Base-by-base conservation (phyloP, 805 yeast species). In the Ogataea salicorniae region DNA sequence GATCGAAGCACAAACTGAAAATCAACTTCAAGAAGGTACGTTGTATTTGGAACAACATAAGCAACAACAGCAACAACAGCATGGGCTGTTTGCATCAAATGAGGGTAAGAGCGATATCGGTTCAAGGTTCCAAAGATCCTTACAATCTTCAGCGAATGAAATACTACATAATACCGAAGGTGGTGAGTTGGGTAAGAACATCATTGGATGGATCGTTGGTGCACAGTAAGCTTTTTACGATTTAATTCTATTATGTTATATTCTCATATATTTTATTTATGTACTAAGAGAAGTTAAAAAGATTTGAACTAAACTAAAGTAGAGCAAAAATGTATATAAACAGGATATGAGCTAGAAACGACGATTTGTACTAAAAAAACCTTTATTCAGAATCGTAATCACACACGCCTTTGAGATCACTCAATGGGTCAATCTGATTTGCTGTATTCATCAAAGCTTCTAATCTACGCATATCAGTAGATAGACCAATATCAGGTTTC, bases 161-260 rank as follows among this genome's bases (percentile, higher is more conserved):
- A 41, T 61, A 6, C 22, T 59, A 16, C 46, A 48, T 16, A 52
- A 45, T 31, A 47, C 51, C 23, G 61, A 56, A 17, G 48, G 56
- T 23, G 51, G 48, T 13, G 67, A 62, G 17, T 45, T 65, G 17
- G 68, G 69, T 7, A 61, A 61, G 39, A 64, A 62, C 41, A 65
- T 65, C 41, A 61, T 65, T 45, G 69, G 69, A 1, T 63, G 68
- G 66, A 64, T 64, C 23, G 63, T 65, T 22, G 69, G 69, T 15
- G 68, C 69, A 13, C 57, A 55, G 14, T 62, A 26, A 26, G 13
- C 13, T 20, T 20, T 20, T 26, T 26, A 9, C 11, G 31, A 26
- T 8, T 26, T 26, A 26, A 20, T 20, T 3, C 11, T 9, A 26
- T 26, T 26, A 26, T 7, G 13, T 9, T 9, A 11, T 26, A 26